Percentiles rank a stretch among this genome's conserved stretches.
phyloP scores from a whole-genome alignment of 352 stramenopile genomes.

The Pythium aquatile region DNA sequence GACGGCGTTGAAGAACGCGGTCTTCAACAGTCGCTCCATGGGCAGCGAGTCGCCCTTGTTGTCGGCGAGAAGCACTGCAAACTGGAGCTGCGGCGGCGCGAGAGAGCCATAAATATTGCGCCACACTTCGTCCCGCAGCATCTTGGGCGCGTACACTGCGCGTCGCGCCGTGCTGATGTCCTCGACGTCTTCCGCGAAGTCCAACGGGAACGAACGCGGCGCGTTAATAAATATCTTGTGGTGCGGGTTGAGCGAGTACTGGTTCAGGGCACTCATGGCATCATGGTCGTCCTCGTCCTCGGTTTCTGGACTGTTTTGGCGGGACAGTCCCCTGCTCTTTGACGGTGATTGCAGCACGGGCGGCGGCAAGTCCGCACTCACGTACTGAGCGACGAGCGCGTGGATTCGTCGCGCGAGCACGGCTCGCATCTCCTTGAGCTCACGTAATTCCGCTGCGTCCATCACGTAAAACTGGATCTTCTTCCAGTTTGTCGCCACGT shows the following conservation, averaged over 20 bases:
- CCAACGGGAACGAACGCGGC: conserved; percentile 60
- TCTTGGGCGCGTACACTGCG: conserved; percentile 65
- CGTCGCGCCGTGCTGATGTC: conserved; percentile 41
- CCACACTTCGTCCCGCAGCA: conserved; percentile 71
- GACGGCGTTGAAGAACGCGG: conserved; percentile 62
- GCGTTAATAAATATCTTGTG: conserved; percentile 87
- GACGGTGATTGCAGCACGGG: conserved; percentile 60
- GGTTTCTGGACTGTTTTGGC: conserved; percentile 38
- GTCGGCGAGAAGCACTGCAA: conserved; percentile 51
- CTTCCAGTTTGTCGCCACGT: conserved; percentile 59
- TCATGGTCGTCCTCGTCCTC: conserved; percentile 18
- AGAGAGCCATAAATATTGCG: conserved; percentile 68
- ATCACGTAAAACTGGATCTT: conserved; percentile 78
- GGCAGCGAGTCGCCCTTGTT: conserved; percentile 67
- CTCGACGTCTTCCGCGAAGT: conserved; percentile 44
- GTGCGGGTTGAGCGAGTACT: conserved; percentile 71
- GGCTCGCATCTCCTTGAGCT: conserved; percentile 53
- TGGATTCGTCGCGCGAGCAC: conserved; percentile 63
- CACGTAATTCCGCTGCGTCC: conserved; percentile 47
- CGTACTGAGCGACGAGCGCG: conserved; percentile 62
- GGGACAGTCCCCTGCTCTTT: conserved; percentile 36
- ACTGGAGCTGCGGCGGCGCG: conserved; percentile 49
- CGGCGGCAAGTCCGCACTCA: conserved; percentile 58
- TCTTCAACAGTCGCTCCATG: conserved; percentile 60
- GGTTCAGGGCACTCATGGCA: conserved; percentile 45